Conservation (phyloP, 345 rosid genomes). For the Gossypium ekmanianum region DNA sequence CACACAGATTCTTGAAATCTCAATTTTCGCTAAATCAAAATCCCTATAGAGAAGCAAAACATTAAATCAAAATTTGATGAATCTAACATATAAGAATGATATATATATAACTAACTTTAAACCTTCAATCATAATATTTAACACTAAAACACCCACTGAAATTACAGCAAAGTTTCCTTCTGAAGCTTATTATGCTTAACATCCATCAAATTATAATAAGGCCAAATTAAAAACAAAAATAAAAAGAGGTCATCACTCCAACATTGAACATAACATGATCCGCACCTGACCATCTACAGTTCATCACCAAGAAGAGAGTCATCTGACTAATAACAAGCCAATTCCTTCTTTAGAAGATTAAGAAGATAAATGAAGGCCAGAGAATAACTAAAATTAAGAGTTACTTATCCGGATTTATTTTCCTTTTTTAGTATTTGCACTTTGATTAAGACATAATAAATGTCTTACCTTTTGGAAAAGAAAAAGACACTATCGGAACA, state of each 20-base stretch:
- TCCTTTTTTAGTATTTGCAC: not conserved
- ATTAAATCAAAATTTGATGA: not conserved
- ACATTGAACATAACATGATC: not conserved
- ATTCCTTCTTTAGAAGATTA: not conserved
- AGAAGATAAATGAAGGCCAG: not conserved
- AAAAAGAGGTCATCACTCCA: not conserved
- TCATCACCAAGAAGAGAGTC: not conserved
- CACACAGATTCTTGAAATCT: conserved; percentile 9
- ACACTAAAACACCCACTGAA: not conserved
- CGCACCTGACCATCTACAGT: not conserved
- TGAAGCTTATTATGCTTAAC: not conserved
- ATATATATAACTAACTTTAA: not conserved
- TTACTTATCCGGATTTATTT: not conserved
- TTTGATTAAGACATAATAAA: not conserved
- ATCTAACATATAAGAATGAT: not conserved
- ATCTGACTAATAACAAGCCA: not conserved
- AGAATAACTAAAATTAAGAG: not conserved
- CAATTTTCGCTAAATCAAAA: conserved; percentile 14
- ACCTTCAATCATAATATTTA: not conserved
- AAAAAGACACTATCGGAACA: not conserved
- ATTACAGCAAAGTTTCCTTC: not conserved
- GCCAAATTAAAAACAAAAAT: not conserved
- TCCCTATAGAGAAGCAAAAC: conserved; percentile 17
- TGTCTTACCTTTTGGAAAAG: not conserved
- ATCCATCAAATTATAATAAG: not conserved